Conservation (phyloP, 805 yeast genomes). For the Yarrowia deformans region DNA sequence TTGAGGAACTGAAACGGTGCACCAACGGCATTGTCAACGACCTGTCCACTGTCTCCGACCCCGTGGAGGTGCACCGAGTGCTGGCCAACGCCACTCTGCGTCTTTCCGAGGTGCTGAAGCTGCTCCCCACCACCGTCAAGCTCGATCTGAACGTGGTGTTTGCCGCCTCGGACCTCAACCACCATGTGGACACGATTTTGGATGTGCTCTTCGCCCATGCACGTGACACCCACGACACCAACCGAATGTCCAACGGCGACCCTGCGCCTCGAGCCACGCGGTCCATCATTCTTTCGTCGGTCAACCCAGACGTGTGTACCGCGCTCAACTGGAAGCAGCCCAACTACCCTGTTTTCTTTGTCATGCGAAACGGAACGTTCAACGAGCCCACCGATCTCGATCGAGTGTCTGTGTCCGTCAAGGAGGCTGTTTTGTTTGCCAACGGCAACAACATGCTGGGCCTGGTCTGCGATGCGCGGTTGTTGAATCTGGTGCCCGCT, state of each 20-base stretch:
- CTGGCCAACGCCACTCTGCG: slow-evolving; percentile 62
- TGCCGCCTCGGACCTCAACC: slow-evolving; percentile 62
- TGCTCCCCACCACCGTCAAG: slow-evolving; percentile 66
- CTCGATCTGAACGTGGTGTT: slow-evolving; percentile 44
- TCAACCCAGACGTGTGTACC: slow-evolving; percentile 89
- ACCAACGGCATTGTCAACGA: background rate
- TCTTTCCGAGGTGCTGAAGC: slow-evolving; percentile 63
- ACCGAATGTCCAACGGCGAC: slow-evolving; percentile 39
- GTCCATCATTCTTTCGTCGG: slow-evolving; percentile 82
- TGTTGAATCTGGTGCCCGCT: slow-evolving; percentile 76
- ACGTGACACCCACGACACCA: slow-evolving; percentile 51
- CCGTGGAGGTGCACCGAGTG: slow-evolving; percentile 55
- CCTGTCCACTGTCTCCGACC: slow-evolving; percentile 43
- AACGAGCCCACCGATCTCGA: slow-evolving; percentile 47
- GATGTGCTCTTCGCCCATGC: slow-evolving; percentile 79
- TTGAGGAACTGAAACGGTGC: slow-evolving; percentile 26
- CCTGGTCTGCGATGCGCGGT: slow-evolving; percentile 67
- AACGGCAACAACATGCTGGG: slow-evolving; percentile 85
- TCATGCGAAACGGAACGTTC: slow-evolving; percentile 59
- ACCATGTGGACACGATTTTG: slow-evolving; percentile 76
- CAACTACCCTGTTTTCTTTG: slow-evolving; percentile 90
- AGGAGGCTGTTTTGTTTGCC: slow-evolving; percentile 83
- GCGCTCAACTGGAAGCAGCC: slow-evolving; percentile 98
- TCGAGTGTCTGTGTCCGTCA: slow-evolving; percentile 62
- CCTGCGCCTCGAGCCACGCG: slow-evolving; percentile 52